Conservation (phyloP, 176 grass and related monocot genomes). For the Oryza punctata region DNA sequence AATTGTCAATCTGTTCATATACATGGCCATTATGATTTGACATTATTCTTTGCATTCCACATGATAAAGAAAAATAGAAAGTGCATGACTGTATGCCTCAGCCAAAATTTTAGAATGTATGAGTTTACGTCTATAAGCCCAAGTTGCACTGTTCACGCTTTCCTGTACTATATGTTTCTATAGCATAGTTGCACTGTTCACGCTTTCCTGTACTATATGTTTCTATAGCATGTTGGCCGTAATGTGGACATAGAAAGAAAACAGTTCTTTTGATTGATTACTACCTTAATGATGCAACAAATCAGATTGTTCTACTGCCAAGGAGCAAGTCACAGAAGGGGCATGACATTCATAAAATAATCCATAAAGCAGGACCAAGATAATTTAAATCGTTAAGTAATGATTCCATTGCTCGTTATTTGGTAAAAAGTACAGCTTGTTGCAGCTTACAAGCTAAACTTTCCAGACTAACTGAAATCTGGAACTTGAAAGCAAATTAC, state of each 20-base stretch:
- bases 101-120: not conserved
- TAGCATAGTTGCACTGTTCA: too few species aligned
- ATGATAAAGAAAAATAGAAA: constrained; percentile 10
- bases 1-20: not conserved
- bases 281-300: not conserved
- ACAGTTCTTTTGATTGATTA: not conserved
- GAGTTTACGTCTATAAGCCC: not conserved
- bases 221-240: constrained; percentile 1
- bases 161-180: not conserved
- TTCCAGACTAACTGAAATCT: constrained; percentile 19
- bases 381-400: not conserved
- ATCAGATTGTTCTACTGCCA: not conserved
- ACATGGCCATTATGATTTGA: constrained; percentile 25
- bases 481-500: not conserved
- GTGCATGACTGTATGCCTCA: not conserved
- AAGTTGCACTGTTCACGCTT: not conserved
- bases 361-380: not conserved
- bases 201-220: not conserved
- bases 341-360: not conserved
- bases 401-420: not conserved
- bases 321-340: not conserved
- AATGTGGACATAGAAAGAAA: not conserved
- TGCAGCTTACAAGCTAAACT: not conserved
- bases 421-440: not conserved
- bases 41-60: constrained; percentile 24